Evolutionary conservation across 257 asterid species (phyloP).

Genomic region (Leptodermis oblonga): DNA sequence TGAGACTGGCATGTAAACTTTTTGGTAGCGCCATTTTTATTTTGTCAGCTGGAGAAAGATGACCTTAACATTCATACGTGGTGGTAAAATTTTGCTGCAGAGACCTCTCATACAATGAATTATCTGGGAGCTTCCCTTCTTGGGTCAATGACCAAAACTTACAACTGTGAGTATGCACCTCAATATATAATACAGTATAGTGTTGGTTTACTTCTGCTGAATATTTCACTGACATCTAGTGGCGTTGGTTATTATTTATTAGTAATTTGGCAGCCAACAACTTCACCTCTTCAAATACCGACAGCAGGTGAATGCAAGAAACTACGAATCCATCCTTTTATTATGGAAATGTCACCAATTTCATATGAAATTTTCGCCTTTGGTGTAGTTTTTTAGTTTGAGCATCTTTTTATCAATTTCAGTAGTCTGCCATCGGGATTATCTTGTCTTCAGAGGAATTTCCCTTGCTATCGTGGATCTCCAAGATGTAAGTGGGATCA

Average conservation of each 20-base stretch:
- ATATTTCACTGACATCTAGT: constrained; percentile 9
- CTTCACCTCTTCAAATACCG: constrained; percentile 45
- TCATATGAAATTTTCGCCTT: background rate
- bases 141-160: constrained; percentile 46
- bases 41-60: no score
- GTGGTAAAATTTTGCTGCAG: constrained; percentile 32
- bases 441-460: constrained; percentile 63
- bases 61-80: background rate
- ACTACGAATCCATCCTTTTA: background rate
- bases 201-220: background rate
- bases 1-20: no score
- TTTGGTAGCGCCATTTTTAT: no score
- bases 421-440: constrained; percentile 53
- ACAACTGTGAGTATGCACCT: constrained; percentile 51
- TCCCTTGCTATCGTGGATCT: constrained; percentile 54
- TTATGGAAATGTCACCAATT: background rate
- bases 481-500: constrained; percentile 47
- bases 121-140: constrained; percentile 75
- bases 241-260: constrained; percentile 11
- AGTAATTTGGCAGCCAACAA: constrained; percentile 78
- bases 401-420: constrained; percentile 9
- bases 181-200: background rate
- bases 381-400: background rate
- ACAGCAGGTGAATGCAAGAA: constrained; percentile 40
- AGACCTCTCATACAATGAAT: constrained; percentile 63